These are phyloP conservation scores for Raffaelea deltoideospora DNA, from an alignment of 2,329 filamentous ascomycete species.

Conservation along the genomic window DNA sequence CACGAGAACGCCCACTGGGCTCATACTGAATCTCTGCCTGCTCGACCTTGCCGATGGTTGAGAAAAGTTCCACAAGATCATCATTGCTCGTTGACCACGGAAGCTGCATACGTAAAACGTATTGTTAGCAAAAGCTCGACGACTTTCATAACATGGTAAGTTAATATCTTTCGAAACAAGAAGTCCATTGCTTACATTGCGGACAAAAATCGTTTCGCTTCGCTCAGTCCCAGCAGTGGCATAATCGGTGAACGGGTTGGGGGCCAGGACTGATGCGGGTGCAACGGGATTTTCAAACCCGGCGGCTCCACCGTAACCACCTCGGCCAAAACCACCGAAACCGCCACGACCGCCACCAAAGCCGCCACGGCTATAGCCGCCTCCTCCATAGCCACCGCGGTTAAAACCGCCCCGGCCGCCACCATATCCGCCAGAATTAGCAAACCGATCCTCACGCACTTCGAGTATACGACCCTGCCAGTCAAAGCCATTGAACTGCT, in stretches of 20 bases:
- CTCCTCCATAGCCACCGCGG: slow-evolving; percentile 30
- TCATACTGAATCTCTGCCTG: slow-evolving; percentile 99
- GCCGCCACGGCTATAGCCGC: slow-evolving; percentile 29
- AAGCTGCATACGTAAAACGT: slow-evolving; percentile 38
- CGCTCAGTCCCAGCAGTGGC: slow-evolving; percentile 77
- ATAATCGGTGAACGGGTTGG: slow-evolving; percentile 89
- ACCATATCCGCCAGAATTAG: slow-evolving; percentile 39
- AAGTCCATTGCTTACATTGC: slow-evolving; percentile 55
- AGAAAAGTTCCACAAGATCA: slow-evolving; percentile 89
- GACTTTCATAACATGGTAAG: neutral
- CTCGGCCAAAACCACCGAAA: slow-evolving; percentile 26
- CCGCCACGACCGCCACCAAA: slow-evolving; percentile 31
- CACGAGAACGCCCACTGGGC: slow-evolving; percentile 84
- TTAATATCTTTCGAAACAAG: slow-evolving; percentile 11
- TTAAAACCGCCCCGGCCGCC: slow-evolving; percentile 43
- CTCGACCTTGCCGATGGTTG: slow-evolving; percentile 93
- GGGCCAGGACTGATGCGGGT: slow-evolving; percentile 22
- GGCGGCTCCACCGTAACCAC: slow-evolving; percentile 25
- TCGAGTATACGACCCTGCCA: slow-evolving; percentile 92
- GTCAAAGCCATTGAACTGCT: slow-evolving; percentile 96
- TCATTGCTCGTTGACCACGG: slow-evolving; percentile 99
- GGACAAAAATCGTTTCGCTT: slow-evolving; percentile 78
- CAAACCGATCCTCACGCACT: slow-evolving; percentile 92
- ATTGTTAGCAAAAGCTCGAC: slow-evolving; percentile 7
- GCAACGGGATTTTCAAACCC: slow-evolving; percentile 25